Percentiles rank a stretch among this genome's conserved stretches.
Evolutionary conservation across 495 filamentous ascomycete genomes (phyloP).

Genomic region (Clavariopsis aquatica): DNA sequence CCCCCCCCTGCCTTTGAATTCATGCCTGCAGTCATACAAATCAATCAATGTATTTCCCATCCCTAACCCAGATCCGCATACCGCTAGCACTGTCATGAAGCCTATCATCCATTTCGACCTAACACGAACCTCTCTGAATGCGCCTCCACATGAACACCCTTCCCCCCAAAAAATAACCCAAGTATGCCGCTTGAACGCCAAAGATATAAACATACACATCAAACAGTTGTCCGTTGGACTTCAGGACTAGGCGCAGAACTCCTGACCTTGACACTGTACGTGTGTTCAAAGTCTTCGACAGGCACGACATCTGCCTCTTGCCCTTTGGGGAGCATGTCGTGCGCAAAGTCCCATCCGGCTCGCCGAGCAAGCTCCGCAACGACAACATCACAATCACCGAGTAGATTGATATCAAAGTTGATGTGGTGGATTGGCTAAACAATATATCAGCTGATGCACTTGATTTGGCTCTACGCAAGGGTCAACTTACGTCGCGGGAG

Average conservation of each 20-base stretch:
- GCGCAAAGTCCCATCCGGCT: conserved; percentile 83
- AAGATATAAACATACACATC: background rate
- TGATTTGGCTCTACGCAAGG: background rate
- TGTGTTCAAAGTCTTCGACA: conserved; percentile 25
- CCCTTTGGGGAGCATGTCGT: conserved; percentile 71
- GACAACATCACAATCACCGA: conserved; percentile 91
- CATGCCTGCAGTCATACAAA: background rate
- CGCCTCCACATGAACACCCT: conserved; percentile 16
- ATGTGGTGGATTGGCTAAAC: conserved; percentile 75
- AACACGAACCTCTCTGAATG: background rate
- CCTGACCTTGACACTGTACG: conserved; percentile 25
- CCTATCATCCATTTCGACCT: background rate
- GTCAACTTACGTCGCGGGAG: conserved; percentile 65
- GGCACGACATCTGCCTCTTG: conserved; percentile 33
- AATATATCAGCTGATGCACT: conserved; percentile 1
- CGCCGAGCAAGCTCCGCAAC: conserved; percentile 85
- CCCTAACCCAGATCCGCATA: background rate
- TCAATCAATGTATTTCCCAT: background rate
- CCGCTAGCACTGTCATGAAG: background rate
- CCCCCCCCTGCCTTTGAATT: background rate
- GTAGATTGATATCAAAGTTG: conserved; percentile 91
- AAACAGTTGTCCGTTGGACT: background rate
- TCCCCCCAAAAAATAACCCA: background rate
- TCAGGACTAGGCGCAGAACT: conserved; percentile 1
- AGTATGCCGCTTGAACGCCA: conserved; percentile 17